These are phyloP conservation scores for Talaromyces sp. DNA, from an alignment of 2,329 filamentous ascomycete species.

Conservation along the genomic window DNA sequence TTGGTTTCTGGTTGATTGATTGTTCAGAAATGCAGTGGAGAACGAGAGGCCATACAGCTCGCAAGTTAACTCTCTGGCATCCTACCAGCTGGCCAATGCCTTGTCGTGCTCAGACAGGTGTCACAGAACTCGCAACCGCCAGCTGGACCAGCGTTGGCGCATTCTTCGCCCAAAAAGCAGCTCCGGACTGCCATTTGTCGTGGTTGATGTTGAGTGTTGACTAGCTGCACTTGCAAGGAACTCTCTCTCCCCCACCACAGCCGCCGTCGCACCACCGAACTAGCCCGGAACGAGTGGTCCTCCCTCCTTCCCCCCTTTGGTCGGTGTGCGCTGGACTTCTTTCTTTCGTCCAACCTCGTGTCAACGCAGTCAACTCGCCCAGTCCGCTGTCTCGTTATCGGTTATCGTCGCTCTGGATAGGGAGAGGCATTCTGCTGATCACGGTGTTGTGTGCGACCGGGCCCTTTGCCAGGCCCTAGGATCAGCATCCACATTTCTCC, in stretches of 20 bases:
- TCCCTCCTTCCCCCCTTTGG: not conserved
- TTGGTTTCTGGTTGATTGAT: not conserved
- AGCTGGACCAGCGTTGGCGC: no score
- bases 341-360: not conserved
- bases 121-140: no score
- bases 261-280: slow-evolving; percentile 4
- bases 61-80: no score
- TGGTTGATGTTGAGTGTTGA: not conserved
- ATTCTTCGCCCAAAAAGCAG: not conserved
- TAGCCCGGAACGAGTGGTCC: slow-evolving; percentile 3
- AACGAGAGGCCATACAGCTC: not conserved
- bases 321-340: slow-evolving; percentile 5
- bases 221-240: not conserved
- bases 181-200: not conserved
- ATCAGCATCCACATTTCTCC: not conserved
- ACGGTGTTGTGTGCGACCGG: not conserved
- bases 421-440: not conserved
- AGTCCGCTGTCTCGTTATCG: not conserved
- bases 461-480: not conserved
- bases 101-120: not conserved
- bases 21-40: not conserved
- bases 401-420: not conserved
- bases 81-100: no score
- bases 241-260: not conserved
- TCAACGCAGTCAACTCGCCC: not conserved